A percentile compares a stretch with the other conserved stretches of the same genome.
Evolutionary conservation across 805 yeast genomes (phyloP).

Genomic region (Suhomyces vadensis): DNA sequence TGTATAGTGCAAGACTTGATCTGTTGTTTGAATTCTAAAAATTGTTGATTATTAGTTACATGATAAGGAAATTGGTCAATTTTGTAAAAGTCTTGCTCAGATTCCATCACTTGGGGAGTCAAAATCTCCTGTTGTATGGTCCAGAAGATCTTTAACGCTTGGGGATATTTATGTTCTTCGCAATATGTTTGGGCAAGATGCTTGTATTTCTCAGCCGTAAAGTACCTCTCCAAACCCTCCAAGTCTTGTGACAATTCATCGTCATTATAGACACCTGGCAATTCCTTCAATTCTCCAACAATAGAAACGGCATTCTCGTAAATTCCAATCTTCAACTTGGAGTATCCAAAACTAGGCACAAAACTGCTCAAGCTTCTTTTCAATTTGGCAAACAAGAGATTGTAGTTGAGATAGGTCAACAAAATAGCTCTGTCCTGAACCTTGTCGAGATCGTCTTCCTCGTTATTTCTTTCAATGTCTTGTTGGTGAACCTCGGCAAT

Average conservation of each 20-base stretch:
- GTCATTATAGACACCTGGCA: conserved; percentile 92
- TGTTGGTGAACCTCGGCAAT: conserved; percentile 59
- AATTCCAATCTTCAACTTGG: conserved; percentile 27
- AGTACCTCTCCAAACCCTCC: conserved; percentile 48
- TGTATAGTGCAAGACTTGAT: conserved; percentile 20
- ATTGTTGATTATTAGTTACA: conserved; percentile 40
- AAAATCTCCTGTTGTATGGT: conserved; percentile 23
- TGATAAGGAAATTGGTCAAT: conserved; percentile 43
- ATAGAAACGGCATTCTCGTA: conserved; percentile 54
- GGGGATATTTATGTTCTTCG: conserved; percentile 39
- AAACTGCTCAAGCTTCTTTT: conserved; percentile 57
- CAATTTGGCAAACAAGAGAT: conserved; percentile 61
- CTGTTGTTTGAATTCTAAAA: conserved; percentile 22
- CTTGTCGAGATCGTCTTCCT: conserved; percentile 54
- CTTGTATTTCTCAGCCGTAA: conserved; percentile 43
- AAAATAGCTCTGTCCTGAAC: conserved; percentile 74
- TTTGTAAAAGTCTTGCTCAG: conserved; percentile 23
- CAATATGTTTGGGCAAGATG: conserved; percentile 49
- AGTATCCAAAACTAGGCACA: conserved; percentile 35
- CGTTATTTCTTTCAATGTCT: conserved; percentile 51
- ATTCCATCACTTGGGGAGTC: conserved; percentile 1
- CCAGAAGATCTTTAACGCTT: conserved; percentile 47
- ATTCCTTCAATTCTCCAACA: conserved; percentile 61
- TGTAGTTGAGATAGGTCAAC: conserved; percentile 72
- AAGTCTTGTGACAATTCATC: conserved; percentile 63